phyloP scores from a whole-genome alignment of 768 basidiomycete species.

The Hirschioporus abietinus region DNA sequence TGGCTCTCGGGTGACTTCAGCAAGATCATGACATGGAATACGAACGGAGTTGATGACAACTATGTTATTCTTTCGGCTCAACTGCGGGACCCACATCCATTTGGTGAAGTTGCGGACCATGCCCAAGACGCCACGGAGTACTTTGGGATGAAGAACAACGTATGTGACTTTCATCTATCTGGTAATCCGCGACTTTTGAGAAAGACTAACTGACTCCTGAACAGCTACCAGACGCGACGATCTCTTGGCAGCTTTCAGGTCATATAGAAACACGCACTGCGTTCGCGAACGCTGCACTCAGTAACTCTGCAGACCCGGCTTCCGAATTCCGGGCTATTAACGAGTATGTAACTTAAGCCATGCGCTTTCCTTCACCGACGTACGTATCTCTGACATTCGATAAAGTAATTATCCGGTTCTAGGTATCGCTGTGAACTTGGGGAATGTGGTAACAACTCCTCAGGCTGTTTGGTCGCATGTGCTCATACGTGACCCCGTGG shows the following conservation, averaged over 20 bases:
- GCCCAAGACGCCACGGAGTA: conserved; percentile 44
- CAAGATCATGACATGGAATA: conserved; percentile 48
- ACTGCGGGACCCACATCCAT: conserved; percentile 36
- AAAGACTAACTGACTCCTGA: neutral
- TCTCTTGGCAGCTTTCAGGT: conserved; percentile 52
- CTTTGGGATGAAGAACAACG: neutral
- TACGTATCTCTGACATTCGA: too few relatives aligned
- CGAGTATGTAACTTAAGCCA: conserved; percentile 22
- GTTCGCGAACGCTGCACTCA: conserved; percentile 52
- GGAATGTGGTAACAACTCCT: conserved; percentile 32
- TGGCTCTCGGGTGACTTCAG: conserved; percentile 40
- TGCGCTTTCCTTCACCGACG: too few relatives aligned
- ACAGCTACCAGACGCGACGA: conserved; percentile 34
- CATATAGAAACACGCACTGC: conserved; percentile 51
- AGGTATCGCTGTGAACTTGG: conserved; percentile 53
- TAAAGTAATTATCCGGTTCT: conserved; percentile 52
- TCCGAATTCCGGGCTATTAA: conserved; percentile 51
- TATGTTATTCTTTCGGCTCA: conserved; percentile 56
- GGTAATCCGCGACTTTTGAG: too few relatives aligned
- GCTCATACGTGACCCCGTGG: conserved; percentile 46
- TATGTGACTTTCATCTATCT: too few relatives aligned
- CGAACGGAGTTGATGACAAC: conserved; percentile 25
- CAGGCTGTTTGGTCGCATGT: conserved; percentile 39
- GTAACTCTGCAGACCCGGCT: conserved; percentile 49
- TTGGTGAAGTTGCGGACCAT: conserved; percentile 51